A percentile compares a stretch with the other conserved stretches of the same genome.
Conservation (phyloP, 169 alveolate genomes). For the Eimeria falciformis region DNA sequence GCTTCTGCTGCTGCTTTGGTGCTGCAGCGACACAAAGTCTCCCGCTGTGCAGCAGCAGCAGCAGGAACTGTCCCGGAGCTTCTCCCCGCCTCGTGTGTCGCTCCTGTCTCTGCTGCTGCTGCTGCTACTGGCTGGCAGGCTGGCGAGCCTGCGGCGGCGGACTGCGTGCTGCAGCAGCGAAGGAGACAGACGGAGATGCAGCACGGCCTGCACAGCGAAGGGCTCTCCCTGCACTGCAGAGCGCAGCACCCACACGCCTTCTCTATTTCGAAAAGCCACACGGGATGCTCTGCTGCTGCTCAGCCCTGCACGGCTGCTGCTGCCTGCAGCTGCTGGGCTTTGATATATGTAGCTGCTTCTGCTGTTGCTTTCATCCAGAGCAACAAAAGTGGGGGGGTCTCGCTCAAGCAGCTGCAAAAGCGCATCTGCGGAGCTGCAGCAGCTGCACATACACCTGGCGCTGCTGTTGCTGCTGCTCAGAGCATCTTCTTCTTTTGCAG, state of each 20-base stretch:
- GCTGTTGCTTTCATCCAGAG: conserved; percentile 39
- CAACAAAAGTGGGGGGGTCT: conserved; percentile 53
- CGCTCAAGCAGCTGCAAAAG: conserved; percentile 31
- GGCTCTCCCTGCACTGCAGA: conserved; percentile 19
- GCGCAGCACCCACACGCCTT: conserved; percentile 59
- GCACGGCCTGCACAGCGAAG: conserved; percentile 52
- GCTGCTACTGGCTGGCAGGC: conserved; percentile 5
- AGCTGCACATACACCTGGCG: conserved; percentile 43
- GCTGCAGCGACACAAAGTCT: background rate
- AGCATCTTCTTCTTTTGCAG: background rate
- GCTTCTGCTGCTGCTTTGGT: background rate
- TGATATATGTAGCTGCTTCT: conserved; percentile 34
- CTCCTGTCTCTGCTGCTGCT: background rate
- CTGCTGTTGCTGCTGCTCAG: conserved; percentile 5
- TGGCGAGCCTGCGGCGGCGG: conserved; percentile 41
- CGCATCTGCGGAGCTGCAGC: conserved; percentile 50
- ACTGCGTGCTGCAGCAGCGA: conserved; percentile 44
- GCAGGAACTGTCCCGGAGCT: too few species aligned
- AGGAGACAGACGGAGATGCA: conserved; percentile 35
- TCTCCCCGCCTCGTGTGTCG: background rate
- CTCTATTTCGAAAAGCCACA: background rate
- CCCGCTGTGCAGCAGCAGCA: conserved; percentile 40
- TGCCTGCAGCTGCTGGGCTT: conserved; percentile 29
- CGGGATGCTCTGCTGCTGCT: conserved; percentile 44
- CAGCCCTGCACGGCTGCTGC: conserved; percentile 23